A percentile compares a stretch with the other conserved stretches of the same genome.
These are phyloP conservation scores for Centrapalus pauciflorus DNA, from an alignment of 129 eudicot genomes.

Conservation along the genomic window DNA sequence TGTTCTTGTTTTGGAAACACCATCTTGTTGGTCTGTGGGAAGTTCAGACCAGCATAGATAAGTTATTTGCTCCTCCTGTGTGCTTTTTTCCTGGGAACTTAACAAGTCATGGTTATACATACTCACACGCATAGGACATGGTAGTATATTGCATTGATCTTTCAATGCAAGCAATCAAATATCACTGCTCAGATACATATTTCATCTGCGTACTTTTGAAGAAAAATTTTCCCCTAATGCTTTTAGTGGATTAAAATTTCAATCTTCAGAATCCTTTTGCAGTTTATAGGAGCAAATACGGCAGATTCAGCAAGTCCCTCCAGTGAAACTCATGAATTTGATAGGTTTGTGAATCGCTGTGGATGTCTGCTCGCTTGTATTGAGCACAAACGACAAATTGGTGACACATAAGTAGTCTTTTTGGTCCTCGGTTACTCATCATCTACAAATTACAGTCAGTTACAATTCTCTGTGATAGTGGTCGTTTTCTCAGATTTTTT, in stretches of 20 bases:
- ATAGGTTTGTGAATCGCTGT: neutral
- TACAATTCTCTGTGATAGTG: neutral
- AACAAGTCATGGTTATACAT: no score
- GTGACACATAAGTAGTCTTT: conserved; percentile 15
- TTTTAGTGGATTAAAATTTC: neutral
- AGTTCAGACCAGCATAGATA: neutral
- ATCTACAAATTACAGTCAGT: neutral
- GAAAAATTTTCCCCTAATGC: neutral
- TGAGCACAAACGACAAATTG: conserved; percentile 6
- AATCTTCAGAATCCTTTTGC: conserved; percentile 4
- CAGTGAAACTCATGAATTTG: neutral
- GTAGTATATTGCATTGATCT: neutral
- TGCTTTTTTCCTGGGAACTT: no score
- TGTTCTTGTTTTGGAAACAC: neutral
- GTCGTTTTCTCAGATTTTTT: conserved; percentile 1
- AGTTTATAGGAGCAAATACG: conserved; percentile 23
- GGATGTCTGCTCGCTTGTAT: neutral
- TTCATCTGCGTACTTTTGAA: neutral
- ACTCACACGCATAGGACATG: no score
- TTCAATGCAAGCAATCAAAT: neutral
- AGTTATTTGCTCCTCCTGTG: no score
- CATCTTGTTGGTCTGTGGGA: neutral
- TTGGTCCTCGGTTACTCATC: neutral
- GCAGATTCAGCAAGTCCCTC: conserved; percentile 6
- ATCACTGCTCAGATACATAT: neutral